phyloP scores from a whole-genome alignment of 2,329 filamentous ascomycete species.

The Botryotinia convoluta region DNA sequence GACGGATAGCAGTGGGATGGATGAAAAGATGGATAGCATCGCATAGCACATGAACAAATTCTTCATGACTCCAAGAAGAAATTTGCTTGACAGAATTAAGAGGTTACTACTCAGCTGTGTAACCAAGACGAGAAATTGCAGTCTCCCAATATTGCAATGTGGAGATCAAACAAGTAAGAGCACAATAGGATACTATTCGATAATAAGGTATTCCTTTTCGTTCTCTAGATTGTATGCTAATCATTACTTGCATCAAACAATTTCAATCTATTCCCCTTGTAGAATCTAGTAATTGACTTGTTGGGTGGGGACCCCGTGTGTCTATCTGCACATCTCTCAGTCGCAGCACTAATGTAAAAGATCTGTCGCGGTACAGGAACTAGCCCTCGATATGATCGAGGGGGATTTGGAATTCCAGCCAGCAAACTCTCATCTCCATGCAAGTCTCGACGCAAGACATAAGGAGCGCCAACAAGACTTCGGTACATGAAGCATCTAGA shows the following conservation, averaged over 20 bases:
- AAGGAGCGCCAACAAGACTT: background rate
- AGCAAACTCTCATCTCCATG: background rate
- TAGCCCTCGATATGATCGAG: background rate
- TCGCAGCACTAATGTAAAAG: background rate
- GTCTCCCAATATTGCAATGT: background rate
- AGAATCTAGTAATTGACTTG: background rate
- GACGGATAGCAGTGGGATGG: background rate
- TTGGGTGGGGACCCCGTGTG: background rate
- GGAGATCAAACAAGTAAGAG: background rate
- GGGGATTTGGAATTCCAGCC: too few relatives aligned
- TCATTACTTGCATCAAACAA: background rate
- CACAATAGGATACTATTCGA: background rate
- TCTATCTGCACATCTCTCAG: background rate
- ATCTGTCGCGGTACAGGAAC: background rate
- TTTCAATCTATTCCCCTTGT: background rate
- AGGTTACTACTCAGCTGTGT: background rate
- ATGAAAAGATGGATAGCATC: background rate
- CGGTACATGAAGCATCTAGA: background rate
- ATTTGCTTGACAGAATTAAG: background rate
- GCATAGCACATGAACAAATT: background rate
- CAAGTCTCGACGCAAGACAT: background rate
- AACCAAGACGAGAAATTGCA: background rate
- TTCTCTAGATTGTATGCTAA: background rate
- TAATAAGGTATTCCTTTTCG: background rate
- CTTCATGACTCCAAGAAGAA: constrained; percentile 2